These are phyloP conservation scores for Leccinum truebloodii DNA, from an alignment of 768 basidiomycete species.

Conservation along the genomic window DNA sequence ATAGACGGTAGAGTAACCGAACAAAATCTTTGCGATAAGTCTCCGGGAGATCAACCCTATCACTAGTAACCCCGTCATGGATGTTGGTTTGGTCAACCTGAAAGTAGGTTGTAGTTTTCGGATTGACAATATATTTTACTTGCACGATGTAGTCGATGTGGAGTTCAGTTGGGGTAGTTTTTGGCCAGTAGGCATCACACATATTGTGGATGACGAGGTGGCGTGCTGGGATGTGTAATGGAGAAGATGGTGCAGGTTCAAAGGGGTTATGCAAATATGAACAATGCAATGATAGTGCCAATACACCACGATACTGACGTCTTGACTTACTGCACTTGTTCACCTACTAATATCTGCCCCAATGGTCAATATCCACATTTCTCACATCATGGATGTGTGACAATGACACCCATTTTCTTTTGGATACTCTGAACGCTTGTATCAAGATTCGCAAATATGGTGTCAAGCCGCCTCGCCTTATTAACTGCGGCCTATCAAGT, in stretches of 20 bases:
- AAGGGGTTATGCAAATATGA: background rate
- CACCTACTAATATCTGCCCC: background rate
- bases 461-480: background rate
- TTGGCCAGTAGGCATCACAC: background rate
- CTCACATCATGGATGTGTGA: background rate
- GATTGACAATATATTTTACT: background rate
- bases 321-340: background rate
- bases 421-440: conserved; percentile 23
- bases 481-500: conserved; percentile 3
- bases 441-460: conserved; percentile 5
- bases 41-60: background rate
- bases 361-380: background rate
- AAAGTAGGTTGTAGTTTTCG: background rate
- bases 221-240: background rate
- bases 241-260: background rate
- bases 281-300: no score
- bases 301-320: background rate
- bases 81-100: background rate
- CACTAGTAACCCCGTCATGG: background rate
- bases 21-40: background rate
- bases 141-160: background rate
- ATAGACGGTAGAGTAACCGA: background rate
- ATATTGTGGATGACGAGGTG: background rate
- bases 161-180: background rate
- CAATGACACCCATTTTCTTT: no score